Evolutionary conservation across 1,284 basidiomycete genomes (phyloP).

Genomic region (Leccinum griseonigrum): DNA sequence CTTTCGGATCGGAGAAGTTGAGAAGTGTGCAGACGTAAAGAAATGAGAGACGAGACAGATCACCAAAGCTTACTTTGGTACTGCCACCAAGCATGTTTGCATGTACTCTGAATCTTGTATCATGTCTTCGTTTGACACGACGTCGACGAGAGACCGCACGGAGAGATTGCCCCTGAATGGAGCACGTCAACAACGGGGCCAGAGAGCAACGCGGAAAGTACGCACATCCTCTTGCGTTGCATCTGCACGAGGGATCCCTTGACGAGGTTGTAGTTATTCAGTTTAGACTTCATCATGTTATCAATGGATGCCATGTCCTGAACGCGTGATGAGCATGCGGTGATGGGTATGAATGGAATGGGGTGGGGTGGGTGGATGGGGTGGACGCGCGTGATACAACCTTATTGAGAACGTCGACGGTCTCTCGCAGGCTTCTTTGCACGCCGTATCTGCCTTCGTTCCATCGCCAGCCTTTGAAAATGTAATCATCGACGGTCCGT

Average conservation of each 20-base stretch:
- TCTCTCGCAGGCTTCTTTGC: slow-evolving; percentile 76
- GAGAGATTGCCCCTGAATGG: slow-evolving; percentile 86
- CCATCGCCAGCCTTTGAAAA: slow-evolving; percentile 82
- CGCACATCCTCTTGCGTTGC: slow-evolving; percentile 92
- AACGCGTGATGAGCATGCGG: slow-evolving; percentile 19
- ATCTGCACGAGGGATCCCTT: slow-evolving; percentile 93
- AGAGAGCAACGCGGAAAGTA: slow-evolving; percentile 15
- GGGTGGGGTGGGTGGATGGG: slow-evolving; percentile 10
- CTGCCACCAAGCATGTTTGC: slow-evolving; percentile 91
- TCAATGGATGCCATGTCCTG: slow-evolving; percentile 92
- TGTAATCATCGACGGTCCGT: slow-evolving; percentile 76
- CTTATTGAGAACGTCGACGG: slow-evolving; percentile 81
- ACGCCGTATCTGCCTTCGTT: slow-evolving; percentile 85
- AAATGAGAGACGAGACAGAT: slow-evolving; percentile 3
- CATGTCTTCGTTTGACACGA: slow-evolving; percentile 84
- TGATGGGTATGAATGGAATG: slow-evolving; percentile 10
- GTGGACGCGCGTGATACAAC: slow-evolving; percentile 41
- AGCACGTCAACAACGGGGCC: slow-evolving; percentile 13
- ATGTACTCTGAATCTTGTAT: slow-evolving; percentile 90
- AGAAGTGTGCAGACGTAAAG: slow-evolving; percentile 6
- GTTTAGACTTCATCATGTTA: slow-evolving; percentile 85
- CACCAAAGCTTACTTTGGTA: slow-evolving; percentile 73
- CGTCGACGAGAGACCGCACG: slow-evolving; percentile 80
- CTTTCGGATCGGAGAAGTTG: slow-evolving; percentile 41
- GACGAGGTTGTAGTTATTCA: slow-evolving; percentile 90